Conservation (phyloP, 306 rosid genomes). For the Dryas drummondii region DNA sequence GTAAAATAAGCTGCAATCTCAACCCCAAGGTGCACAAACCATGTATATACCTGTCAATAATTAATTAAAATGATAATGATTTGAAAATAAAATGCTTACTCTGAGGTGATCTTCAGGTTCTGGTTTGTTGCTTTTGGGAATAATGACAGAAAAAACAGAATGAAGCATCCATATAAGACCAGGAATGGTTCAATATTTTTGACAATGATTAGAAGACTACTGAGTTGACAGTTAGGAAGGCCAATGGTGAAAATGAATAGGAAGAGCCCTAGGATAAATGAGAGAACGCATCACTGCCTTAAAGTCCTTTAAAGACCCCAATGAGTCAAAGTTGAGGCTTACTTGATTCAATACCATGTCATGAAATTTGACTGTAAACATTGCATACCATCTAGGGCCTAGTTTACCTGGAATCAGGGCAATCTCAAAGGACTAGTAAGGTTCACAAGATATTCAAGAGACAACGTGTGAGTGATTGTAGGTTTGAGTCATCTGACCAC, state of each 20-base stretch:
- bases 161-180: neutral
- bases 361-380: too few relatives aligned
- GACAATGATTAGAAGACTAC: slow-evolving; percentile 8
- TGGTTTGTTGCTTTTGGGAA: slow-evolving; percentile 32
- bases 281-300: too few relatives aligned
- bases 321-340: neutral
- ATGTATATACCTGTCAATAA: slow-evolving; percentile 86
- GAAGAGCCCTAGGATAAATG: neutral
- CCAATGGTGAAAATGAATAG: neutral
- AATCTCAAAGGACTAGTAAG: neutral
- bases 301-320: neutral
- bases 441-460: slow-evolving; percentile 10
- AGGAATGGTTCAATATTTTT: slow-evolving; percentile 18
- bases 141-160: slow-evolving; percentile 17
- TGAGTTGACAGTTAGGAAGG: neutral
- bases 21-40: slow-evolving; percentile 81
- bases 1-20: slow-evolving; percentile 99
- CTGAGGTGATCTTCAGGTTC: slow-evolving; percentile 43
- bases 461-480: slow-evolving; percentile 14
- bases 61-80: slow-evolving; percentile 67
- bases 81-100: slow-evolving; percentile 62
- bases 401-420: neutral
- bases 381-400: too few relatives aligned
- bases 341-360: too few relatives aligned
- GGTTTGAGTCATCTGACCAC: neutral